Percentiles rank a stretch among this genome's conserved stretches.
Evolutionary conservation across 306 rosid species (phyloP).

Genomic region (Comarum palustre): DNA sequence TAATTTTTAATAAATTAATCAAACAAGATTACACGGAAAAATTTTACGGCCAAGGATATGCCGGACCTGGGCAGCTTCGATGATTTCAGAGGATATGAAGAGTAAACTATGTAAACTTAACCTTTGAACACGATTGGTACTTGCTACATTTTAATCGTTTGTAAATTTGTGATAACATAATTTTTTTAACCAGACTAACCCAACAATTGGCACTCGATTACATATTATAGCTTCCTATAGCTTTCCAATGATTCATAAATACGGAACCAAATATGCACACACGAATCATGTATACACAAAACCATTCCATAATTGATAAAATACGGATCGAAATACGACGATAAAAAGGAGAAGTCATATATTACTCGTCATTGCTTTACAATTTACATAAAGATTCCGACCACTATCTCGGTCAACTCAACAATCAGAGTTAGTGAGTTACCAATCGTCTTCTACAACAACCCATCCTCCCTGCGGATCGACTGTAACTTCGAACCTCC

Average conservation of each 20-base stretch:
- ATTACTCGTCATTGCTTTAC: not conserved
- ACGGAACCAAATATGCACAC: not conserved
- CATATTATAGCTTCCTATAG: too few species aligned
- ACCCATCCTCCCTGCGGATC: not conserved
- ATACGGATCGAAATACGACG: not conserved
- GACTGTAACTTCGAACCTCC: not conserved
- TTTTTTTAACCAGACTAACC: too few species aligned
- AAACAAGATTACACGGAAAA: too few species aligned
- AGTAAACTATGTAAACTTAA: too few species aligned
- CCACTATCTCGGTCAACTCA: not conserved
- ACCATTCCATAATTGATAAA: not conserved
- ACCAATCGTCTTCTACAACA: not conserved
- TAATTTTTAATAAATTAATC: too few species aligned
- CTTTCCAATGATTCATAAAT: not conserved
- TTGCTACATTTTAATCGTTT: too few species aligned
- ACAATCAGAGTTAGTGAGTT: conserved; percentile 11
- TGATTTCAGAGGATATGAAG: too few species aligned
- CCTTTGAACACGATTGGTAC: too few species aligned
- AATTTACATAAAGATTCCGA: conserved; percentile 16
- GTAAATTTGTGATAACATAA: too few species aligned
- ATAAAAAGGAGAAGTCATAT: not conserved
- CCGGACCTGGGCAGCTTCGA: too few species aligned
- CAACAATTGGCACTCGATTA: too few species aligned
- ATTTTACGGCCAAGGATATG: too few species aligned
- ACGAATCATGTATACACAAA: not conserved